Evolutionary conservation across 2,329 filamentous ascomycete genomes (phyloP).

Genomic region (Monosporascus ibericus): DNA sequence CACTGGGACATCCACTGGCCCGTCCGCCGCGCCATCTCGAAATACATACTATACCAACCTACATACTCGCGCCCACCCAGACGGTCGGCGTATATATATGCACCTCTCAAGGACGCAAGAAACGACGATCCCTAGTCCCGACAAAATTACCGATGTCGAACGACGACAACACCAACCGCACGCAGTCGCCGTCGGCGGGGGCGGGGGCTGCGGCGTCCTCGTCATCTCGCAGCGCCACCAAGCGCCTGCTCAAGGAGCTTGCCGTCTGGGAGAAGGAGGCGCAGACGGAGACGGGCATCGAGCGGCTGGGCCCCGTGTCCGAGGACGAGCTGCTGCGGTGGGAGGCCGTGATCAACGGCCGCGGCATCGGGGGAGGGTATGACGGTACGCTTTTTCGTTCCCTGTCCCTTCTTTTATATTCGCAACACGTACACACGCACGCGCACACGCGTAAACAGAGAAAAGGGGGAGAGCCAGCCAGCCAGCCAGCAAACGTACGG

Average conservation of each 20-base stretch:
- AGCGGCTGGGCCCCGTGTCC: conserved; percentile 49
- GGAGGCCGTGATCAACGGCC: conserved; percentile 56
- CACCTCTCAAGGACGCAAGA: no score
- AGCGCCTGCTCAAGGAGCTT: conserved; percentile 54
- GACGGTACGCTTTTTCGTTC: conserved; percentile 36
- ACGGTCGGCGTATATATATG: not conserved
- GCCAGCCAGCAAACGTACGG: not conserved
- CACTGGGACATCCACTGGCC: no score
- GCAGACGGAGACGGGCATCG: conserved; percentile 46
- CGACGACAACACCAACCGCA: not conserved
- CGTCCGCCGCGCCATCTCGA: no score
- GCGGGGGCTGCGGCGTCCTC: conserved; percentile 1
- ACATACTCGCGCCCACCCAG: no score
- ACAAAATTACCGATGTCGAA: not conserved
- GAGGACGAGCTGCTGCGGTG: conserved; percentile 52
- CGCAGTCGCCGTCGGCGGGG: conserved; percentile 2
- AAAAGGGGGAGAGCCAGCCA: no score
- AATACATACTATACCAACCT: no score
- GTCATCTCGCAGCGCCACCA: conserved; percentile 42
- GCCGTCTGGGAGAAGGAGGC: conserved; percentile 45
- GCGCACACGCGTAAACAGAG: no score
- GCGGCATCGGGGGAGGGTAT: conserved; percentile 48
- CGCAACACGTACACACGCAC: not conserved
- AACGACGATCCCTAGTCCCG: no score
- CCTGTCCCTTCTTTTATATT: not conserved